Evolutionary conservation across 2,329 filamentous ascomycete species (phyloP).

Genomic region (Fusarium newnesense): DNA sequence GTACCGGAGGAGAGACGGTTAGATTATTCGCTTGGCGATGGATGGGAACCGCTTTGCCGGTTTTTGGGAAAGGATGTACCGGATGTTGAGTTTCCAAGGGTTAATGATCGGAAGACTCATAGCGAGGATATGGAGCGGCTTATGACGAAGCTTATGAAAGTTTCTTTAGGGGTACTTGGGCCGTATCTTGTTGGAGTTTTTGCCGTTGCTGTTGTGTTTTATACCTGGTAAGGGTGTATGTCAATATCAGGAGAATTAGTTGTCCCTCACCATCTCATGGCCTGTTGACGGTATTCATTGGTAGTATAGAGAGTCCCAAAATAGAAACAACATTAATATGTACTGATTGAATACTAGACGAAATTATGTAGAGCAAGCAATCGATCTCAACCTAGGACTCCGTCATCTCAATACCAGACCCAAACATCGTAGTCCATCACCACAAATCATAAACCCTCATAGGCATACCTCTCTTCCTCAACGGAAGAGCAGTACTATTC

Average conservation of each 20-base stretch:
- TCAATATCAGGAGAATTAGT: rapidly evolving
- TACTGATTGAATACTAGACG: background rate
- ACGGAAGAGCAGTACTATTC: conserved; percentile 16
- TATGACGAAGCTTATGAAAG: background rate
- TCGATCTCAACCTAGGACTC: rapidly evolving
- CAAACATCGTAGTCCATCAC: background rate
- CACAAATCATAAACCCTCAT: conserved; percentile 30
- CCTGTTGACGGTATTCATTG: rapidly evolving
- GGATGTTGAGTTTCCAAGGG: background rate
- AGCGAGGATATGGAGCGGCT: background rate
- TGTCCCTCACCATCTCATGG: rapidly evolving
- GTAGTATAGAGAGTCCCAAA: too few relatives aligned
- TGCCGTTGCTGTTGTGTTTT: background rate
- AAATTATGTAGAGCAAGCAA: background rate
- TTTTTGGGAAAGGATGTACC: conserved; percentile 18
- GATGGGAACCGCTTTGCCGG: conserved; percentile 15
- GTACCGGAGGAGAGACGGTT: background rate
- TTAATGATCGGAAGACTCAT: conserved; percentile 10
- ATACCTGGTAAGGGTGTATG: background rate
- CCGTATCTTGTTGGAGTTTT: background rate
- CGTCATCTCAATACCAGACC: background rate
- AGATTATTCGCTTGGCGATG: conserved; percentile 7
- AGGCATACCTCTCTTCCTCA: conserved; percentile 14
- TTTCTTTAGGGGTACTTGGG: rapidly evolving
- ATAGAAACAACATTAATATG: too few relatives aligned